Evolutionary conservation across 2,329 filamentous ascomycete species (phyloP).

Genomic region (Colletotrichum sp.): DNA sequence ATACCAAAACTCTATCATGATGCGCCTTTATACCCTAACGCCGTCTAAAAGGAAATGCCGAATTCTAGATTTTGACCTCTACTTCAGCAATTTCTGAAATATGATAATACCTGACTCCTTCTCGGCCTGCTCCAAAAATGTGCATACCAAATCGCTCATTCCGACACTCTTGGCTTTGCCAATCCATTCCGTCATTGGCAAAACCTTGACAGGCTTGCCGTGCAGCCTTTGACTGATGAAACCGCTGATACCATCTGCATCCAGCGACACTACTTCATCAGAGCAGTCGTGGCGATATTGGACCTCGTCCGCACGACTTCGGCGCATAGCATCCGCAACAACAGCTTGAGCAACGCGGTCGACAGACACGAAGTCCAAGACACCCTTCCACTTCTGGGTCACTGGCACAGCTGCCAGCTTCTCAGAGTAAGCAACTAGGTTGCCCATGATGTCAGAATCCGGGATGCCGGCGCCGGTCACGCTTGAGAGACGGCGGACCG

Average conservation of each 20-base stretch:
- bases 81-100: background rate
- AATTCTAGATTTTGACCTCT: background rate
- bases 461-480: background rate
- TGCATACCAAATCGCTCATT: background rate
- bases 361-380: background rate
- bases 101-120: background rate
- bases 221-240: background rate
- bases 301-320: background rate
- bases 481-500: slow-evolving; percentile 30
- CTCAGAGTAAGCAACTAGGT: background rate
- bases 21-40: background rate
- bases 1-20: background rate
- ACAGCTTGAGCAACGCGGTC: background rate
- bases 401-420: background rate
- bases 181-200: background rate
- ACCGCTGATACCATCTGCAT: background rate
- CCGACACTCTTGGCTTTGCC: background rate
- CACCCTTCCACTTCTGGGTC: background rate
- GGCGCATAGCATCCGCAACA: background rate
- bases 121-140: background rate
- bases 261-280: background rate
- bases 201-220: background rate
- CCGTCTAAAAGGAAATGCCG: background rate
- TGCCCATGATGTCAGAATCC: background rate
- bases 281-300: background rate